Evolutionary conservation across 1,284 basidiomycete genomes (phyloP).

Genomic region (Ustilago sp.): DNA sequence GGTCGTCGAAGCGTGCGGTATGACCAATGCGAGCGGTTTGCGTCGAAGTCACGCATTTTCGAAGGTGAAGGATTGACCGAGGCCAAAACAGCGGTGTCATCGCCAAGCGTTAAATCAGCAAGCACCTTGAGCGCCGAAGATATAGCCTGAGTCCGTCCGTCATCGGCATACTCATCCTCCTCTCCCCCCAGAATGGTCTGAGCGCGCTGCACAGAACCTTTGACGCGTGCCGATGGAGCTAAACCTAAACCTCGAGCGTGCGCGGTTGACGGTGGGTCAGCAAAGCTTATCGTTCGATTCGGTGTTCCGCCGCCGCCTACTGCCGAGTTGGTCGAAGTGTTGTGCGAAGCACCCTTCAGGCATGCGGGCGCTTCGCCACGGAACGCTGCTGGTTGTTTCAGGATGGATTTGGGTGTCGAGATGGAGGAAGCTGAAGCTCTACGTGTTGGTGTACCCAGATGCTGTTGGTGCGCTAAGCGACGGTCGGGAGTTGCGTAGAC

Average conservation of each 20-base stretch:
- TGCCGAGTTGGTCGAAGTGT: slow-evolving; percentile 18
- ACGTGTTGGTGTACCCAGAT: slow-evolving; percentile 33
- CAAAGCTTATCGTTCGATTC: slow-evolving; percentile 52
- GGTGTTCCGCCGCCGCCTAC: slow-evolving; percentile 34
- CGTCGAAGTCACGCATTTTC: slow-evolving; percentile 23
- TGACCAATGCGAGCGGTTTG: slow-evolving; percentile 47
- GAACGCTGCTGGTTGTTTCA: slow-evolving; percentile 39
- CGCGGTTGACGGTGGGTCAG: slow-evolving; percentile 33
- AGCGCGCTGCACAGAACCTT: slow-evolving; percentile 11
- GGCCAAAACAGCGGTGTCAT: slow-evolving; percentile 10
- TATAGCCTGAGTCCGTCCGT: slow-evolving; percentile 41
- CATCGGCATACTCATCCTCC: slow-evolving; percentile 14
- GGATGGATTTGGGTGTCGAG: slow-evolving; percentile 48
- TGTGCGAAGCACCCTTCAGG: slow-evolving; percentile 22
- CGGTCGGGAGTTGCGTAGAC: slow-evolving; percentile 37
- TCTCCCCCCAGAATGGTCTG: slow-evolving; percentile 1
- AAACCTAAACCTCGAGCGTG: slow-evolving; percentile 36
- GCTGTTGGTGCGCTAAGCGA: slow-evolving; percentile 20
- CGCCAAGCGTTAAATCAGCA: slow-evolving; percentile 47
- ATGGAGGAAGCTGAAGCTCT: slow-evolving; percentile 26
- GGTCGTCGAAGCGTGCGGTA: slow-evolving; percentile 40
- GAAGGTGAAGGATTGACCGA: slow-evolving; percentile 15
- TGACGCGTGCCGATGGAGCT: slow-evolving; percentile 15
- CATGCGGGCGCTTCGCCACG: slow-evolving; percentile 16
- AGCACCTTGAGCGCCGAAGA: slow-evolving; percentile 35